Evolutionary conservation across 2,329 filamentous ascomycete genomes (phyloP).

Genomic region (Penicillium sp.): DNA sequence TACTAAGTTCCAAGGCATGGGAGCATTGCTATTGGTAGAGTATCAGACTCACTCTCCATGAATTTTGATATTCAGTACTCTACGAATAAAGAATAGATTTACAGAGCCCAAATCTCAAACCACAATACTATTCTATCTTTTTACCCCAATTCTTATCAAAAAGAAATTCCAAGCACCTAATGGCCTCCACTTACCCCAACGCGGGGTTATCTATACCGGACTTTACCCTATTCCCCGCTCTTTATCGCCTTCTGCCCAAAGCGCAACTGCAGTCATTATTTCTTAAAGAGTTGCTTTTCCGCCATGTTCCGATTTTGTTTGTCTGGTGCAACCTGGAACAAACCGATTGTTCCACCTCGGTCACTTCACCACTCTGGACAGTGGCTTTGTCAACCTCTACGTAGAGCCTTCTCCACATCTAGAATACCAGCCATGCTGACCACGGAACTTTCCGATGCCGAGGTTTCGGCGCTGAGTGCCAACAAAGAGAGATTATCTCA

Average conservation of each 20-base stretch:
- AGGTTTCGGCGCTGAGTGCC: slow-evolving; percentile 51
- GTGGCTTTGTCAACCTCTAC: background rate
- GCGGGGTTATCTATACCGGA: slow-evolving; percentile 12
- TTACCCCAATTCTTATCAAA: too few species aligned
- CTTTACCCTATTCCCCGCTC: slow-evolving; percentile 15
- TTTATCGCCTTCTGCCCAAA: slow-evolving; percentile 11
- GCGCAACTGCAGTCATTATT: background rate
- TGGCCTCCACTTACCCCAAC: too few species aligned
- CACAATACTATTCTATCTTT: too few species aligned
- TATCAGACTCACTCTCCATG: too few species aligned
- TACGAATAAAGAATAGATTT: too few species aligned
- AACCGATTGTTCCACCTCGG: background rate
- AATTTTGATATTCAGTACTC: too few species aligned
- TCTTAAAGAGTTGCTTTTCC: too few species aligned
- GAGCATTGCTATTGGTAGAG: too few species aligned
- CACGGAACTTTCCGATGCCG: slow-evolving; percentile 45
- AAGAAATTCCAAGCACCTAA: too few species aligned
- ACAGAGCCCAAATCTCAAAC: too few species aligned
- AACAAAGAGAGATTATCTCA: slow-evolving; percentile 56
- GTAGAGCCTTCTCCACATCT: slow-evolving; percentile 12
- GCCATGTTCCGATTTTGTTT: slow-evolving; percentile 1
- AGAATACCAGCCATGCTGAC: slow-evolving; percentile 31
- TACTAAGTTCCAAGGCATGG: too few species aligned
- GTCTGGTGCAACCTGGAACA: slow-evolving; percentile 2
- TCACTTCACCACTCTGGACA: background rate